phyloP scores from a whole-genome alignment of 176 grass and related monocot species.

The Pharus latifolius region DNA sequence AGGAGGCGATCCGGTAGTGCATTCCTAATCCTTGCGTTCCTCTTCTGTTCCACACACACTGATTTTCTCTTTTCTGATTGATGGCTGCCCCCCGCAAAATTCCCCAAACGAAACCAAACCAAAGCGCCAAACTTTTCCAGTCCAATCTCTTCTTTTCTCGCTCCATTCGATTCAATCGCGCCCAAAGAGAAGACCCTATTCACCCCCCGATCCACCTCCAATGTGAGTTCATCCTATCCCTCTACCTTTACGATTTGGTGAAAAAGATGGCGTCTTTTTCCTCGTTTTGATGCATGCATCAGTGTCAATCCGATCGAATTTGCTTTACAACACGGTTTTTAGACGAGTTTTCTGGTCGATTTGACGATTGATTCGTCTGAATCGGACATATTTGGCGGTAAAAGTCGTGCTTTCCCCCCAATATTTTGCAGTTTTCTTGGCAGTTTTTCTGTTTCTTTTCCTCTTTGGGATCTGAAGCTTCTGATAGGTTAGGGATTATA shows the following conservation, averaged over 20 bases:
- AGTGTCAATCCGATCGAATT: background rate
- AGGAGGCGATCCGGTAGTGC: background rate
- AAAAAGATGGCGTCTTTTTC: background rate
- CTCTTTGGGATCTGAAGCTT: conserved; percentile 14
- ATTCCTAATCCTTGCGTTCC: no score
- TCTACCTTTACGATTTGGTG: background rate
- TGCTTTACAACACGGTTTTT: background rate
- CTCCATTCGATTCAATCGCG: background rate
- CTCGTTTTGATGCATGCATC: background rate
- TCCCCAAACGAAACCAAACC: no score
- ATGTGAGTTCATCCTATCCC: conserved; percentile 21
- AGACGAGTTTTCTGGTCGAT: background rate
- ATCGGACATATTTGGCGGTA: background rate
- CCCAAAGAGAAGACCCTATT: background rate
- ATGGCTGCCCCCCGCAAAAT: no score
- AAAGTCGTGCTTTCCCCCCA: background rate
- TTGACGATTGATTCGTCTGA: background rate
- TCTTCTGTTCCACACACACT: no score
- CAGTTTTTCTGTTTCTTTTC: no score
- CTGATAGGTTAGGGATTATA: background rate
- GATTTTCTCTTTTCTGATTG: no score
- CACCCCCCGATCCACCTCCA: background rate
- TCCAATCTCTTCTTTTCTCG: background rate
- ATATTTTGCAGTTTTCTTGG: background rate
- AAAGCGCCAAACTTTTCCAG: background rate